A percentile compares a stretch with the other conserved stretches of the same genome.
phyloP scores from a whole-genome alignment of 2,329 filamentous ascomycete genomes.

The Fusarium redolens region DNA sequence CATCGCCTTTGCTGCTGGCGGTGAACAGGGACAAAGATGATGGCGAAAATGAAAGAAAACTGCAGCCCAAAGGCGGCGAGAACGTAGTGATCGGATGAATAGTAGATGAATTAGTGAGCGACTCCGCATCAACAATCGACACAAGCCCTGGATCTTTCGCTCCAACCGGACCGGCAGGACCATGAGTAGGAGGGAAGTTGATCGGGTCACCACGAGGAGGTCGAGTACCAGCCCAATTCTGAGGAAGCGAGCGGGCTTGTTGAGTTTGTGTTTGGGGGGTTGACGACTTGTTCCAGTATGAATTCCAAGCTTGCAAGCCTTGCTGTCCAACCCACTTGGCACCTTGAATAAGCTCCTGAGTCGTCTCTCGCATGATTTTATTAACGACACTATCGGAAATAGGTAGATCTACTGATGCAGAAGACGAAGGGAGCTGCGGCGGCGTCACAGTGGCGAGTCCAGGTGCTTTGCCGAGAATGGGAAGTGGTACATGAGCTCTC shows the following conservation, averaged over 20 bases:
- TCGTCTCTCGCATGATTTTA: constrained; percentile 81
- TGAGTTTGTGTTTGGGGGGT: constrained; percentile 56
- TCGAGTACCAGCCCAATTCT: constrained; percentile 60
- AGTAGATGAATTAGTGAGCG: constrained; percentile 62
- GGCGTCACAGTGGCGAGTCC: constrained; percentile 71
- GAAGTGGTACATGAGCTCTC: constrained; percentile 72
- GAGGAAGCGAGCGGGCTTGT: constrained; percentile 58
- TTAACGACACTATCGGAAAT: constrained; percentile 78
- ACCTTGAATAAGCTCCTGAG: constrained; percentile 80
- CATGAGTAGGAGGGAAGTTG: constrained; percentile 82
- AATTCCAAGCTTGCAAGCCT: constrained; percentile 80
- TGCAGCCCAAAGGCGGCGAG: constrained; percentile 77
- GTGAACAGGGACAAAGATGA: constrained; percentile 80
- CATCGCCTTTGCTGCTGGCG: constrained; percentile 84
- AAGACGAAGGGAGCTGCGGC: constrained; percentile 74
- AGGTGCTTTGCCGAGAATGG: constrained; percentile 65
- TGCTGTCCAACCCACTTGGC: constrained; percentile 83
- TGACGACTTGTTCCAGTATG: constrained; percentile 76
- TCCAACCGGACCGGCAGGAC: constrained; percentile 66
- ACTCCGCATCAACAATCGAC: constrained; percentile 78
- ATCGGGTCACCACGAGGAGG: constrained; percentile 58
- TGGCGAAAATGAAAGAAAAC: constrained; percentile 82
- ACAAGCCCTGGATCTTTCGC: constrained; percentile 78
- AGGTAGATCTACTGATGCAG: constrained; percentile 77
- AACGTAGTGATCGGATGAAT: constrained; percentile 78